Evolutionary conservation across 2,329 filamentous ascomycete species (phyloP), one percentile per base, ranked within the genome.

Genomic region (Clonostachys rhizophaga): DNA sequence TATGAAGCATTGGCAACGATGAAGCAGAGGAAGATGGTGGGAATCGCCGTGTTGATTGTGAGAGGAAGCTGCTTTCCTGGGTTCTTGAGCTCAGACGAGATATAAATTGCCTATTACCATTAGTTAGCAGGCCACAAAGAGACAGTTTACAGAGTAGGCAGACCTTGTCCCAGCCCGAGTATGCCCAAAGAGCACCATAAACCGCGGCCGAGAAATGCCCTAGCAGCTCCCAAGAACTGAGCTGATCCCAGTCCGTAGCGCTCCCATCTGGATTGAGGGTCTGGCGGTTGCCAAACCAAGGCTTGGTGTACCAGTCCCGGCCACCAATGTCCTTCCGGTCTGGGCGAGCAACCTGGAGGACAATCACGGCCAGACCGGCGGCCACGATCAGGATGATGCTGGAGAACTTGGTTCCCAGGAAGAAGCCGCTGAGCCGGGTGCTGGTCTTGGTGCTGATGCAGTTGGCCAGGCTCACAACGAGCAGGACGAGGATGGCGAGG

Each of bases 81-180:
- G 0, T 68, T 57, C 0, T 68, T 71, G 7, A 81, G 67, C 55
- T 81, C 78, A 0, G 75, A 72, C 0, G 75, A 72, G 42, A 81
- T 67, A 52, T 81, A 81, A 44, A 79, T 73, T 5, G 76, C 77
- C 75, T 76, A n/a, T 18, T 37, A 17, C 52, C 20, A 45, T 18
- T 33, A 36, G 36, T 40, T 17, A 45, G 34, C 16, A 43, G 6
- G 42, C 12, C 30, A 9, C 12, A 16, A 24, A 12, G 13, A 14
- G 8, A 20, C 14, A 8, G 8, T 20, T 20, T 12, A 17, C 16
- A 8, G 16, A 14, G n/a, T 24, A 14, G 12, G 3, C 24, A n/a
- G 37, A 78, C 79, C 65, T 84, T 84, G 47, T 85, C 82, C 82
- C 82, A 86, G 1, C 82, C 82, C 1, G 78, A 81, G 49, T 84